Percentiles rank a stretch among this genome's conserved stretches.
Evolutionary conservation across 169 alveolate genomes (phyloP).

Genomic region (Cryptosporidium bovis): DNA sequence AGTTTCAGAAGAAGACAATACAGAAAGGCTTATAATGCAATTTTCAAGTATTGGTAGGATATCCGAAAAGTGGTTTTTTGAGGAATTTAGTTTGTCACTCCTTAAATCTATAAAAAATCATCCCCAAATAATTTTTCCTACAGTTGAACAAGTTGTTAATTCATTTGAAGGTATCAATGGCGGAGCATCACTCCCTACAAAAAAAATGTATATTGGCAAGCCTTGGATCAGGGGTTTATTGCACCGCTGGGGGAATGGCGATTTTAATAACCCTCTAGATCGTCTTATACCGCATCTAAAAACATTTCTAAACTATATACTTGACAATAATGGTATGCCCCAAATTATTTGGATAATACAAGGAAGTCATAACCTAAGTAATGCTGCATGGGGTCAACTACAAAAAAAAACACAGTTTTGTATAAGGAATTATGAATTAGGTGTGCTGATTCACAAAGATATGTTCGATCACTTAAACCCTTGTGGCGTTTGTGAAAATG

Average conservation of each 20-base stretch:
- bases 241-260: constrained; percentile 29
- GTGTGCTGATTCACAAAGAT: constrained; percentile 19
- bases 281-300: constrained; percentile 39
- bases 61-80: constrained; percentile 55
- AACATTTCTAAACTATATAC: constrained; percentile 31
- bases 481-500: neutral
- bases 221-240: constrained; percentile 48
- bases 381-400: constrained; percentile 71
- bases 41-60: constrained; percentile 61
- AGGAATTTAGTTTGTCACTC: constrained; percentile 22
- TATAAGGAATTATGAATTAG: constrained; percentile 48
- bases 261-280: neutral
- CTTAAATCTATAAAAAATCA: neutral
- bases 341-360: constrained; percentile 44
- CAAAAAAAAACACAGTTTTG: constrained; percentile 51
- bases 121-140: constrained; percentile 38
- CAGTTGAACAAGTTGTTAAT: constrained; percentile 28
- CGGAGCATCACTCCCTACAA: constrained; percentile 51
- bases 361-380: constrained; percentile 65
- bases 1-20: neutral
- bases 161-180: constrained; percentile 48
- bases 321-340: neutral
- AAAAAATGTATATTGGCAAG: constrained; percentile 32
- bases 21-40: constrained; percentile 9
- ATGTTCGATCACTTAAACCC: neutral